Evolutionary conservation across 768 basidiomycete genomes (phyloP), one percentile per base, ranked within the genome.

Genomic region (Chalciporus pseudorubinellus): DNA sequence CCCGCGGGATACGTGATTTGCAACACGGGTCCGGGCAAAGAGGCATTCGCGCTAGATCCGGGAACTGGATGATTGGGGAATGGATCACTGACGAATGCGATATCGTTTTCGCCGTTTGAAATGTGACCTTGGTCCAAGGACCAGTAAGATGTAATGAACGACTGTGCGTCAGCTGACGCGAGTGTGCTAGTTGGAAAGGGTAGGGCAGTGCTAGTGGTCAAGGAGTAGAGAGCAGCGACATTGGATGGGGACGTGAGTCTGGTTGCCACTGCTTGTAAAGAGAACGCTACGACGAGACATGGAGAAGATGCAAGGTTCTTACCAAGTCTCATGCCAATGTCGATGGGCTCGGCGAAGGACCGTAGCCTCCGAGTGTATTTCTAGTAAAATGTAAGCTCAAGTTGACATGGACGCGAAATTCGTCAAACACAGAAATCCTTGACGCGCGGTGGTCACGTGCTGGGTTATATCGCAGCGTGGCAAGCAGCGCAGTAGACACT

Each of bases 171-270:
- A 24, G 63, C 59, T 33, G 77, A 70, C n/a, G 74, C 61, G 51
- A 78, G 77, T 0, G 84, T 85, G 4, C 81, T 74, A 5, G 80
- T 74, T 20, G 88, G 87, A 61, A 85, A 89, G 4, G 85, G 78
- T 14, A 89, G 66, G 5, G 71, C 62, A 3, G 86, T 88, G 63
- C 81, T 83, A 2, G 82, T 81, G 12, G 81, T 70, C 44, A 87
- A 76, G 11, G 72, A 72, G 62, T 77, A 85, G 52, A 70, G 74
- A 1, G 77, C 67, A 24, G 83, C 82, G 33, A 84, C 61, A 12
- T 68, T 62, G 39, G 52, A 40, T 18, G 45, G 49, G 13, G 51
- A 47, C 29, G 42, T n/a, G 8, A 52, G 43, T 8, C n/a, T 9
- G 14, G 26, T 45, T 10, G 52, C 51, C 48, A 31, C 44, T 26